Percentiles rank a stretch among this genome's conserved stretches.
Evolutionary conservation across 75 land plant genomes (phyloP).

Genomic region (Selaginella tamariscina): DNA sequence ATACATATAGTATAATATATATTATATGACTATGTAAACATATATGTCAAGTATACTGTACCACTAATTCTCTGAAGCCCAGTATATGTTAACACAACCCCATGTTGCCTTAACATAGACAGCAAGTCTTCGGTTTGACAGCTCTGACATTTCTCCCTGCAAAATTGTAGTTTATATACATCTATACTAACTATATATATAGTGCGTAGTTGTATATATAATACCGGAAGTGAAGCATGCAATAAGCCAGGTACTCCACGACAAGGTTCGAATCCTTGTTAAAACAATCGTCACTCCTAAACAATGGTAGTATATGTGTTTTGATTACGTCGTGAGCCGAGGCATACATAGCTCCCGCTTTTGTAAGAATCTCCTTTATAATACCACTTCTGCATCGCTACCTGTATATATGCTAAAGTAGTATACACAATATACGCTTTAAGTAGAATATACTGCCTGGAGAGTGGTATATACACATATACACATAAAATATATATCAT

Average conservation of each 20-base stretch:
- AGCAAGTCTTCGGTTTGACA: conserved; percentile 55
- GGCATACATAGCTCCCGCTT: conserved; percentile 51
- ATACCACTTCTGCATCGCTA: background rate
- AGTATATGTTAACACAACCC: conserved; percentile 53
- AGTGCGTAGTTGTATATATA: too few species aligned
- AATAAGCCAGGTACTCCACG: conserved; percentile 57
- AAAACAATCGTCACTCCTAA: conserved; percentile 22
- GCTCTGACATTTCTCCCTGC: conserved; percentile 36
- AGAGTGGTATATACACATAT: too few species aligned
- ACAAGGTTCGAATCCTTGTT: conserved; percentile 28
- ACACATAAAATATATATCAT: too few species aligned
- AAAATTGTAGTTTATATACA: too few species aligned
- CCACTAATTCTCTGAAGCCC: conserved; percentile 40
- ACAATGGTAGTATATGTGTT: conserved; percentile 49
- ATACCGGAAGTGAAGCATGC: conserved; percentile 59
- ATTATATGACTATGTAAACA: too few species aligned
- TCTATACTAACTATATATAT: too few species aligned
- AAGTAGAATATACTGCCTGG: too few species aligned
- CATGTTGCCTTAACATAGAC: conserved; percentile 37
- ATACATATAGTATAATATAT: too few species aligned
- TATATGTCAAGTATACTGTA: too few species aligned
- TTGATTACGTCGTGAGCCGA: conserved; percentile 73
- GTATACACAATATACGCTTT: too few species aligned
- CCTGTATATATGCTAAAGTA: too few species aligned
- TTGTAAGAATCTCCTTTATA: background rate